Percentiles rank a stretch among this genome's conserved stretches.
Conservation (phyloP, 768 basidiomycete genomes). For the Termitomyces sp. region DNA sequence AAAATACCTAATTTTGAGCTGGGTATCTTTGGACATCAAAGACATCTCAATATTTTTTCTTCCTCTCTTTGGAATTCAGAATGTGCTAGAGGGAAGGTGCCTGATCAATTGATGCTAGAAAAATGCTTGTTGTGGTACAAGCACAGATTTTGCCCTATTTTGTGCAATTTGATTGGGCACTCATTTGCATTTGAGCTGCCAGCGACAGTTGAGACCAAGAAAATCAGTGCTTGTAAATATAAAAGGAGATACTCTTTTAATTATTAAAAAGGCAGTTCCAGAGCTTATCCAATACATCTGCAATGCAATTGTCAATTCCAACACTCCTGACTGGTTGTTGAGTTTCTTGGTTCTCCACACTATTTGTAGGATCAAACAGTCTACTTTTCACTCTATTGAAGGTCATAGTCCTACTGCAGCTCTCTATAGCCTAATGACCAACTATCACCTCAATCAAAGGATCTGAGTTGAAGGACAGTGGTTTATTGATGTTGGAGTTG, state of each 20-base stretch:
- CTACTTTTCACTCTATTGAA: neutral
- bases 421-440: neutral
- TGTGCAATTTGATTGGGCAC: neutral
- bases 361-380: neutral
- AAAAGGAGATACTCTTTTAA: neutral
- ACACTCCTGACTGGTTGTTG: neutral
- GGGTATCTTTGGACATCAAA: neutral
- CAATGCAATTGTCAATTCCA: neutral
- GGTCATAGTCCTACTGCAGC: too few species aligned
- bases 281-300: neutral
- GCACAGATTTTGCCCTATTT: neutral
- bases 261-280: neutral
- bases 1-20: neutral
- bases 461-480: neutral
- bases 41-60: neutral
- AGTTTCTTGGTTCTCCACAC: neutral
- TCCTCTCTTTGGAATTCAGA: neutral
- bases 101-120: neutral
- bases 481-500: conserved; percentile 19
- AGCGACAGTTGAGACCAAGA: neutral
- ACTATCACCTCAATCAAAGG: neutral
- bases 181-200: neutral
- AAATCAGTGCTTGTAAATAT: neutral
- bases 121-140: neutral
- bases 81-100: neutral